A percentile compares a stretch with the other conserved stretches of the same genome.
These are phyloP conservation scores for Diplotaxis tenuifolia DNA, from an alignment of 345 rosid species.

Conservation along the genomic window DNA sequence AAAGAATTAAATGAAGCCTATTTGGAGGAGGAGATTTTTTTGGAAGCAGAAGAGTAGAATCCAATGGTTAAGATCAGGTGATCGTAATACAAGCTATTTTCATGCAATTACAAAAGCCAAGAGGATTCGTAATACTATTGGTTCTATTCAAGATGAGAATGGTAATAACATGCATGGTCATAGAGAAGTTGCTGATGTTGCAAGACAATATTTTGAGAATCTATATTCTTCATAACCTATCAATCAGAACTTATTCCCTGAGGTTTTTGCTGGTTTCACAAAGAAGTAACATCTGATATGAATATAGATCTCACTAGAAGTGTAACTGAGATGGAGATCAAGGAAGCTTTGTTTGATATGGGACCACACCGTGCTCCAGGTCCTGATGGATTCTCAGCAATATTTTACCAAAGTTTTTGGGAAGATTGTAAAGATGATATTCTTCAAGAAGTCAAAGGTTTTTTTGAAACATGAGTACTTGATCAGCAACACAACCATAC, in stretches of 20 bases:
- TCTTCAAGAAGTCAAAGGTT: neutral
- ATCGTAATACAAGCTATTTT: neutral
- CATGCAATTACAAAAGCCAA: neutral
- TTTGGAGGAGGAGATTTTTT: neutral
- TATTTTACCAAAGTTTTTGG: neutral
- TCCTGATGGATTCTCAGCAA: neutral
- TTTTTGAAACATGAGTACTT: neutral
- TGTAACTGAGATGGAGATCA: neutral
- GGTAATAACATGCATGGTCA: neutral
- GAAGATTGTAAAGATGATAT: neutral
- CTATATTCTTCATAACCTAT: neutral
- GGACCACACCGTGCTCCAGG: too few species aligned
- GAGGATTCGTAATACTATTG: too few species aligned
- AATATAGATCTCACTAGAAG: neutral
- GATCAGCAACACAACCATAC: neutral
- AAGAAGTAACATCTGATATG: neutral
- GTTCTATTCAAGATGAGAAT: neutral
- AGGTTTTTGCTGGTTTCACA: neutral
- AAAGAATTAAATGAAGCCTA: neutral
- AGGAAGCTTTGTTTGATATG: too few species aligned
- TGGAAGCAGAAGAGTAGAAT: neutral
- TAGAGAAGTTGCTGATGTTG: neutral
- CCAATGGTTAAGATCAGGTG: neutral
- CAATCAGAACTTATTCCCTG: neutral
- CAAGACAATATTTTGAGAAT: neutral